Evolutionary conservation across 2,329 filamentous ascomycete genomes (phyloP), one percentile per base, ranked within the genome.

Genomic region (Penicillium brevicompactum): DNA sequence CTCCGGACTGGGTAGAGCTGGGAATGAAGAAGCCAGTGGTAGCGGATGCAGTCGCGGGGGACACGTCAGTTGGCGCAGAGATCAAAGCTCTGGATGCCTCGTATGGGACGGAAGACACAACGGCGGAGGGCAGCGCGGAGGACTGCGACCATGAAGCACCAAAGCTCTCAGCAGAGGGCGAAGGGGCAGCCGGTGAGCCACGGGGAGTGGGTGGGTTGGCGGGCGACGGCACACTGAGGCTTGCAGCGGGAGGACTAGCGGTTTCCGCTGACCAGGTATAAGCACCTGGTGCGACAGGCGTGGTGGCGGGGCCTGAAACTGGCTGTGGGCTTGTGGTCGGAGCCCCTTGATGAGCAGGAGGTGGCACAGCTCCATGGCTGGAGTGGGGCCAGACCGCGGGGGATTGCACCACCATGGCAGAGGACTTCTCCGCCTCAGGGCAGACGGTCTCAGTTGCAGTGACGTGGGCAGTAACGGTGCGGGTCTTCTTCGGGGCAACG

Each of bases 361-460:
- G 9, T n/a, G 50, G 21, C 14, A 24, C 37, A 4, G 24, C 18
- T 18, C 7, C 27, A 27, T 21, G 24, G 4, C 41, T 18, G 9
- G 32, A 24, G 5, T 32, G 13, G 43, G 51, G 10, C 14, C n/a
- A 11, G 22, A 11, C 30, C 22, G 24, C 41, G 2, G 27, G 34
- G 2, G 32, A 22, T n/a, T 49, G 22, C 4, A 45, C 37, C 18
- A 49, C 40, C 27, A 38, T 22, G 27, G 38, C 7, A 21, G 40
- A 34, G 1, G 53, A 45, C 22, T 45, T 31, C 24, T 59, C 50
- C 4, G 47, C 14, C 24, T 53, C 48, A 8, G 58, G 45, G 47
- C 64, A 68, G 22, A 66, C n/a, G 3, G 66, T 67, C 7, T 57
- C 59, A 5, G 55, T 58, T 10, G 24, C 49, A 16, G 58, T 60